Percentiles rank a stretch among this genome's conserved stretches.
Conservation (phyloP, 1,139 yeast genomes). For the Nakaseomyces uthaithaninus region DNA sequence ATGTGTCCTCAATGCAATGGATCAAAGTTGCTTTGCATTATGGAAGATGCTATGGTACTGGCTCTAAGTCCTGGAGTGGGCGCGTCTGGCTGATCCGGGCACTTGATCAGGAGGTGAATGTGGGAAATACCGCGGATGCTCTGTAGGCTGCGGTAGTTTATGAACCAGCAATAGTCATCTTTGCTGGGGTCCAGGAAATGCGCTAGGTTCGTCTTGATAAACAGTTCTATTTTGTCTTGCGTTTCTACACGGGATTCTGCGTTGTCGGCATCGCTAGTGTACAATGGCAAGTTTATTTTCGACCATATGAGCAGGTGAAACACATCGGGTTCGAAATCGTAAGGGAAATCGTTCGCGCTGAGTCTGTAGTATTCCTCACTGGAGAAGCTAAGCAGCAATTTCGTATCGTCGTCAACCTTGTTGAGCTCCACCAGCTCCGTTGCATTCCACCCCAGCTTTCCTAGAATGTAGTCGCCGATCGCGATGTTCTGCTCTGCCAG, state of each 20-base stretch:
- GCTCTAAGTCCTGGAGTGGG: neutral
- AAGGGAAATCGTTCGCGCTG: conserved; percentile 36
- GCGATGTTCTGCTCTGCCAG: conserved; percentile 12
- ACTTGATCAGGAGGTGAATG: conserved; percentile 41
- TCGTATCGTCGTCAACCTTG: conserved; percentile 15
- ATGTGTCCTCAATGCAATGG: neutral
- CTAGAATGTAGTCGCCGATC: conserved; percentile 18
- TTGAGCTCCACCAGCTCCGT: conserved; percentile 17
- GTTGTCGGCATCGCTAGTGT: conserved; percentile 16
- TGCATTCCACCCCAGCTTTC: conserved; percentile 20
- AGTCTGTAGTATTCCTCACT: conserved; percentile 19
- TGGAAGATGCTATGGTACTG: neutral
- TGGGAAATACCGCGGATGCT: conserved; percentile 55
- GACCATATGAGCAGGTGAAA: conserved; percentile 39
- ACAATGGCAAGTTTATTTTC: conserved; percentile 36
- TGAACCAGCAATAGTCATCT: conserved; percentile 41
- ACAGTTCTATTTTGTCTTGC: conserved; percentile 17
- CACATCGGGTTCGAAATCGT: conserved; percentile 33
- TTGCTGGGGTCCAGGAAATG: conserved; percentile 10
- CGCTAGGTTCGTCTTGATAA: conserved; percentile 16
- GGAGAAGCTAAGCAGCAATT: conserved; percentile 15
- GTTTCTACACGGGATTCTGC: conserved; percentile 13
- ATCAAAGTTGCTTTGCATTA: neutral
- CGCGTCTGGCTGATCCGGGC: neutral
- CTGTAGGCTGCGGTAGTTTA: conserved; percentile 54